Conservation (phyloP, 2,329 filamentous ascomycete genomes). For the Calonectria crousiana region DNA sequence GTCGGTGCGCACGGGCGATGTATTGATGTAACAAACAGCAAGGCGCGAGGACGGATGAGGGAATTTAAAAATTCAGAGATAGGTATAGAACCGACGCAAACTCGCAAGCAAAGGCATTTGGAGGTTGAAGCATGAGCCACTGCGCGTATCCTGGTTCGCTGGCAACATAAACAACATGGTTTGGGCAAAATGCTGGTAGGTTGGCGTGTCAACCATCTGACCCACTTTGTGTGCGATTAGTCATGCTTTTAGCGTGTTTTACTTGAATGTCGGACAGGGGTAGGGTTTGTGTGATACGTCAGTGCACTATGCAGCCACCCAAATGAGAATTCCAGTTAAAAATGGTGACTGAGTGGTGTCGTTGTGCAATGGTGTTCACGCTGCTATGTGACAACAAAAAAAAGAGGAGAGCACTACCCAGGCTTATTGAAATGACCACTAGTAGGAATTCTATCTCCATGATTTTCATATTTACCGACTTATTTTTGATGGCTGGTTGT, state of each 20-base stretch:
- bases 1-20: background rate
- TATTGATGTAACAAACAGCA: slow-evolving; percentile 25
- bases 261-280: too few relatives aligned
- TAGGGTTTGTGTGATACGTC: background rate
- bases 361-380: too few relatives aligned
- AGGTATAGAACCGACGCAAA: slow-evolving; percentile 37
- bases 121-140: slow-evolving; percentile 32
- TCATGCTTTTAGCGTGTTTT: background rate
- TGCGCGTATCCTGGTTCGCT: slow-evolving; percentile 33
- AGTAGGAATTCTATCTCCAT: too few relatives aligned
- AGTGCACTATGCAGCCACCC: background rate
- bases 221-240: background rate
- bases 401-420: too few relatives aligned
- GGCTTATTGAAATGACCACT: too few relatives aligned
- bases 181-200: too few relatives aligned
- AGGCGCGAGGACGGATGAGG: slow-evolving; percentile 26
- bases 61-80: slow-evolving; percentile 31
- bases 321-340: background rate
- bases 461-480: too few relatives aligned
- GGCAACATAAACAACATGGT: too few relatives aligned
- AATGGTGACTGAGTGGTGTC: too few relatives aligned
- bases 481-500: too few relatives aligned
- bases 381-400: too few relatives aligned
- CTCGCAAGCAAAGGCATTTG: slow-evolving; percentile 35
- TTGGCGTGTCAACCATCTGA: slow-evolving; percentile 11